phyloP scores from a whole-genome alignment of 176 grass and related monocot genomes.

The Aegilops tauschii region DNA sequence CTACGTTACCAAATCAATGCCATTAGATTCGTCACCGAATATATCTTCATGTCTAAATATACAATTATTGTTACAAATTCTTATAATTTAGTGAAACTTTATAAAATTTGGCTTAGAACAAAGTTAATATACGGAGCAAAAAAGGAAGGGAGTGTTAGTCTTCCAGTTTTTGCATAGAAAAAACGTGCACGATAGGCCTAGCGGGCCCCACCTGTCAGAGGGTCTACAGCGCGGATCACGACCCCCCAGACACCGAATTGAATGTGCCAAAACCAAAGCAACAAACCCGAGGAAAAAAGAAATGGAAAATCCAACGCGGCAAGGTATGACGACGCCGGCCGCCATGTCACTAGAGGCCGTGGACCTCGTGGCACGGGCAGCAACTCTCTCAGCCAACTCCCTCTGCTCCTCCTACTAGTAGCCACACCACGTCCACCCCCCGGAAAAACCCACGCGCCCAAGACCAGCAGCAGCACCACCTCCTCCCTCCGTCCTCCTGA shows the following conservation, averaged over 20 bases:
- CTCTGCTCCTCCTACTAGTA: not conserved
- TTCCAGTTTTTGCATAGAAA: not conserved
- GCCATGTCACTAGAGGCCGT: slow-evolving; percentile 2
- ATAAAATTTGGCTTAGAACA: too few species aligned
- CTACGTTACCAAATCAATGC: too few species aligned
- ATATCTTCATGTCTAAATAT: too few species aligned
- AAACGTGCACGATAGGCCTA: not conserved
- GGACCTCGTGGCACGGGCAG: slow-evolving; percentile 4
- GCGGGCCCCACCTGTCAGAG: not conserved
- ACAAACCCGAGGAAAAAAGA: not conserved
- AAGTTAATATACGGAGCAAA: too few species aligned
- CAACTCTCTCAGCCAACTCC: not conserved
- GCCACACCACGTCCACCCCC: not conserved
- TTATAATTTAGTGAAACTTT: too few species aligned
- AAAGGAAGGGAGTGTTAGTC: too few species aligned
- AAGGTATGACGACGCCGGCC: not conserved
- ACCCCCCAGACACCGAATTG: not conserved
- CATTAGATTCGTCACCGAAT: too few species aligned
- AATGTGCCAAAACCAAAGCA: slow-evolving; percentile 14
- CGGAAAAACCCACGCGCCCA: slow-evolving; percentile 7
- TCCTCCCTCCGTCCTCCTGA: slow-evolving; percentile 7
- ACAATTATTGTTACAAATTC: too few species aligned
- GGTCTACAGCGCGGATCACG: not conserved
- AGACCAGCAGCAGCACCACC: not conserved
- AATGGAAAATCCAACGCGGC: not conserved